Conservation (phyloP, 179 eudicot genomes). For the Silene vulgaris region DNA sequence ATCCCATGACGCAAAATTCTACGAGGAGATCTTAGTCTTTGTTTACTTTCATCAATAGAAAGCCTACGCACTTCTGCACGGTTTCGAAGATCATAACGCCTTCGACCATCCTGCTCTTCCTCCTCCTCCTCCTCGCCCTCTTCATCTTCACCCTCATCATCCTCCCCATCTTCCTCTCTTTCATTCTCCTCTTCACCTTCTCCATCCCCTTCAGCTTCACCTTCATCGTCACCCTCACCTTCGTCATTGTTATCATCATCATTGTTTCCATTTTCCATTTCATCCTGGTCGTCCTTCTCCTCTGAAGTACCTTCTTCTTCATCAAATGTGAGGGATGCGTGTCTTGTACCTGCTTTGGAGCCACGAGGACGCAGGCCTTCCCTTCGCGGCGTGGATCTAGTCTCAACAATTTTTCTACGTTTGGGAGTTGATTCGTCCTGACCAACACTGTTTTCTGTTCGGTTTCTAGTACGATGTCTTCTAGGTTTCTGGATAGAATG, state of each 20-base stretch:
- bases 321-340: conserved; percentile 37
- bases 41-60: conserved; percentile 70
- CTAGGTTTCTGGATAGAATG: conserved; percentile 48
- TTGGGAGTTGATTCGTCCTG: conserved; percentile 50
- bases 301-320: conserved; percentile 74
- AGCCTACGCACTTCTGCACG: conserved; percentile 86
- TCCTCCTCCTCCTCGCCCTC: conserved; percentile 58
- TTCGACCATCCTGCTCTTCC: conserved; percentile 83
- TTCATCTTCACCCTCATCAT: conserved; percentile 47
- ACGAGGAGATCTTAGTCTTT: conserved; percentile 88
- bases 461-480: conserved; percentile 55
- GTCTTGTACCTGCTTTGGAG: conserved; percentile 45
- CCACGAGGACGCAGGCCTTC: conserved; percentile 95
- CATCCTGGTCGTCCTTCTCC: conserved; percentile 64
- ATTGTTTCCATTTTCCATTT: conserved; percentile 63
- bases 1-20: conserved; percentile 92
- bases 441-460: conserved; percentile 43
- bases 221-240: conserved; percentile 61
- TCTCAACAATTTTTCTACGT: conserved; percentile 40
- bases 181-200: conserved; percentile 52
- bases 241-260: conserved; percentile 63
- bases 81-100: conserved; percentile 91
- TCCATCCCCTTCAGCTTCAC: conserved; percentile 57
- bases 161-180: conserved; percentile 47
- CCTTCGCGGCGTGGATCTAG: conserved; percentile 55